Base-by-base conservation (phyloP, 345 rosid species). In the Gossypium sturtianum region DNA sequence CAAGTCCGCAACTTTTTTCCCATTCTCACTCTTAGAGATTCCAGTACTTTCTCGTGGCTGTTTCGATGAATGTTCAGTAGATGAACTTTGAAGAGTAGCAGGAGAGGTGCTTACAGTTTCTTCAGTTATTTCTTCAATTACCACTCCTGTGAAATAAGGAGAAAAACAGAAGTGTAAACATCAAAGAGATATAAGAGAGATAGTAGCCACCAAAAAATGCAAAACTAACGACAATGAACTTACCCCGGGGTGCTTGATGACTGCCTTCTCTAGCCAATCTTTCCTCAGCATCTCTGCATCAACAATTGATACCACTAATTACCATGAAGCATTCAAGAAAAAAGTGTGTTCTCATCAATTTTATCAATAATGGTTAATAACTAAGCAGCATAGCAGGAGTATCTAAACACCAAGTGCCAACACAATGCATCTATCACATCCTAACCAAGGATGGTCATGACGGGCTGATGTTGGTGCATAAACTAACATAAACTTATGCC, bases 121-220 rank as follows among this genome's bases (percentile, higher is more conserved):
- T 84, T 89, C 98, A 71, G 88, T 86, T 79, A 91, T 86, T 66
- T 92, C 98, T 88, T 91, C 94, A 79, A 92, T 87, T 60, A 84
- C 80, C 72, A 91, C 75, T 70, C 86, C 97, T 92, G 73, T 69
- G 38, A 74, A 66, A 76, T 54, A 77, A 63, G 47, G 69, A 53
- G 49, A 45, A 12, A 34, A 67, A 57, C 66, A 71, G 15, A 25
- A 27, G 15, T 19, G 44, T 27, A 63, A 48, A 34, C 63, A 59
- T 57, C 52, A 23, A 29, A 49, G 43, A 48, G 13, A 74, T 64
- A 79, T 58, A 19, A 29, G 16, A 66, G 72, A 47, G 62, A 57
- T 48, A 1, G 72, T 20, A 63, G 74, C 68, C 66, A 67, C 64
- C 68, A 68, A 9, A 29, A 45, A 66, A 56, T 41, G 48, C 62